Conservation (phyloP, 2,329 filamentous ascomycete genomes). For the Cladosporium sp. region DNA sequence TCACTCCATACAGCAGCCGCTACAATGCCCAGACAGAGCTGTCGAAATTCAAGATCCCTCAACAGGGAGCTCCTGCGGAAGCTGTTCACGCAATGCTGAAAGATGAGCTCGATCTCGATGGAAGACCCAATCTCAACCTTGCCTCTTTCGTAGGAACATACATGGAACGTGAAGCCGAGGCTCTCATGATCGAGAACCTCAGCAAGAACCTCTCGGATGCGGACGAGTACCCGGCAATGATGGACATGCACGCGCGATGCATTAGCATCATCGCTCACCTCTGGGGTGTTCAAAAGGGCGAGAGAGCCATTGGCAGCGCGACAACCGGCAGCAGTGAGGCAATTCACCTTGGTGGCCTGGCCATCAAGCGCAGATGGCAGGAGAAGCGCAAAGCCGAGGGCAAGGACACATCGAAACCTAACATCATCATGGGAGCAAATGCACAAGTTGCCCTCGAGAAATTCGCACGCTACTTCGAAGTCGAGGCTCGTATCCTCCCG, state of each 20-base stretch:
- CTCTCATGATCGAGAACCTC: slow-evolving; percentile 64
- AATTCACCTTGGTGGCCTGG: slow-evolving; percentile 65
- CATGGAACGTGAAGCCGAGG: slow-evolving; percentile 40
- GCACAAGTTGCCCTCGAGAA: slow-evolving; percentile 71
- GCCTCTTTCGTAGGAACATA: slow-evolving; percentile 65
- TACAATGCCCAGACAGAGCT: slow-evolving; percentile 54
- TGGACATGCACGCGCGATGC: slow-evolving; percentile 62
- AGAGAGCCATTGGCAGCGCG: slow-evolving; percentile 64
- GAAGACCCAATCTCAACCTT: slow-evolving; percentile 63
- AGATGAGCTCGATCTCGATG: slow-evolving; percentile 59
- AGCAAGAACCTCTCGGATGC: slow-evolving; percentile 70
- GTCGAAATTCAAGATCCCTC: slow-evolving; percentile 57
- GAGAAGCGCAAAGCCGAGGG: slow-evolving; percentile 56
- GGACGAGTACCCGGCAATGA: slow-evolving; percentile 53
- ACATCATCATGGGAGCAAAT: slow-evolving; percentile 71
- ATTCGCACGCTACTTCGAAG: slow-evolving; percentile 70
- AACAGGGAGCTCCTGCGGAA: slow-evolving; percentile 56
- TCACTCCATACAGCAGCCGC: slow-evolving; percentile 54
- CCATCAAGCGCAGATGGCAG: slow-evolving; percentile 74
- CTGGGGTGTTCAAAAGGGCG: slow-evolving; percentile 58
- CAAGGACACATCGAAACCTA: slow-evolving; percentile 61
- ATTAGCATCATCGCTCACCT: slow-evolving; percentile 65
- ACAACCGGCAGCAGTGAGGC: slow-evolving; percentile 69
- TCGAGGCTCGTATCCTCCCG: slow-evolving; percentile 62
- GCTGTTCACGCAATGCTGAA: slow-evolving; percentile 60